Base-by-base conservation (phyloP, 78 protist genomes). In the Pigoraptor vietnamica region DNA sequence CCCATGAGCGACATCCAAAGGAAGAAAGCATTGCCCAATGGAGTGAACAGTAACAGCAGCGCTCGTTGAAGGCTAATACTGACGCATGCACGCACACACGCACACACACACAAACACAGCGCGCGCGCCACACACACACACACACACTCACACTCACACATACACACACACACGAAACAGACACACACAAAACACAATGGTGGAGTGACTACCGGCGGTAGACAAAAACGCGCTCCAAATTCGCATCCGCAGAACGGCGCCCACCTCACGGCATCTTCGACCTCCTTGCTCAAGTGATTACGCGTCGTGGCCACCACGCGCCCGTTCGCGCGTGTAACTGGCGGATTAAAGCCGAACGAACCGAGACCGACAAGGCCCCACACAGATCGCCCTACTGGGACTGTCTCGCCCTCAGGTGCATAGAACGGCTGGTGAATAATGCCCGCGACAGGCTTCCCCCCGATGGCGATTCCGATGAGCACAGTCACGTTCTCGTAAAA, bases 311-410 rank as follows among this genome's bases (percentile, higher is more conserved):
- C 79, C 37, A 90, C 33, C 2, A 32, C 21, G 14, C 56, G 37
- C 14, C 40, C 37, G 32, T 35, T 24, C 6, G 81, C 38, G 81
- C 33, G 19, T 23, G 83, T 48, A 87, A 14, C 83, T 25, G 81
- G 37, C 2, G 40, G 87, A 0, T 23, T 90, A 34, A 40, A 90
- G 35, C 84, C 87, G 37, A 36, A 24, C 37, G 37, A 19, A 2
- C 92, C 92, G 24, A 83, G n/a, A 23, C 88, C 89, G 2, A 24
- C 33, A 39, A 81, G 23, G 48, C 89, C 92, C 92, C 92, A 91
- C 23, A 82, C 34, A 19, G 40, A 14, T 79, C 92, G 67, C 48
- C 92, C 92, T 32, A 34, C 37, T 19, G 34, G 23, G 14, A 21
- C 67, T 21, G 29, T 48, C 67, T 14, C 67, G 67, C 14, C 67